phyloP scores from a whole-genome alignment of 192 early-diverging fungal genomes.

The Blastocladiella britannica region DNA sequence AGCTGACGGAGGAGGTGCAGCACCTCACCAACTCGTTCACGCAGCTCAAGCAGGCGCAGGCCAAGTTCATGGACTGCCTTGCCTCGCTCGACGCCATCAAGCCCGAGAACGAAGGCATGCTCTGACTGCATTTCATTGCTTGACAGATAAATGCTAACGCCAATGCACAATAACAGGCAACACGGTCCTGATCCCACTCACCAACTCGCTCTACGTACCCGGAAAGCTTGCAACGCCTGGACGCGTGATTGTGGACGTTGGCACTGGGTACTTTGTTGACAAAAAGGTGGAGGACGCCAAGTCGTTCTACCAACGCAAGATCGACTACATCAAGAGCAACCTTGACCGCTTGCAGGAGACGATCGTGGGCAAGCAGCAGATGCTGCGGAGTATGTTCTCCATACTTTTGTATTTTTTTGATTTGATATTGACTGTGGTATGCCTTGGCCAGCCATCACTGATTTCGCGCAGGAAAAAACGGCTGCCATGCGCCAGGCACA shows the following conservation, averaged over 20 bases:
- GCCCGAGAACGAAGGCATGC: constrained; percentile 23
- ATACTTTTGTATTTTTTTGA: background rate
- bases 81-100: constrained; percentile 44
- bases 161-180: constrained; percentile 10
- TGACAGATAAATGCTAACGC: no score
- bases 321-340: constrained; percentile 61
- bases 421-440: background rate
- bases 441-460: no score
- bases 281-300: constrained; percentile 59
- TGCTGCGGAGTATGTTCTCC: constrained; percentile 25
- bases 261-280: constrained; percentile 88
- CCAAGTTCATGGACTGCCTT: constrained; percentile 63
- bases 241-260: constrained; percentile 83
- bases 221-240: constrained; percentile 60
- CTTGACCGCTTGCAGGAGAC: constrained; percentile 62
- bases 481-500: no score
- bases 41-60: constrained; percentile 70
- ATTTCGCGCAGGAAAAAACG: no score
- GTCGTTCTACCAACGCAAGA: constrained; percentile 62
- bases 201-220: constrained; percentile 66
- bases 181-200: constrained; percentile 19
- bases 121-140: background rate
- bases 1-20: constrained; percentile 78
- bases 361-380: constrained; percentile 54
- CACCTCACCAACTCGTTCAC: constrained; percentile 65